Percentiles rank a stretch among this genome's conserved stretches.
phyloP scores from a whole-genome alignment of 164 flowering plant genomes.

The Stephania cephalantha region DNA sequence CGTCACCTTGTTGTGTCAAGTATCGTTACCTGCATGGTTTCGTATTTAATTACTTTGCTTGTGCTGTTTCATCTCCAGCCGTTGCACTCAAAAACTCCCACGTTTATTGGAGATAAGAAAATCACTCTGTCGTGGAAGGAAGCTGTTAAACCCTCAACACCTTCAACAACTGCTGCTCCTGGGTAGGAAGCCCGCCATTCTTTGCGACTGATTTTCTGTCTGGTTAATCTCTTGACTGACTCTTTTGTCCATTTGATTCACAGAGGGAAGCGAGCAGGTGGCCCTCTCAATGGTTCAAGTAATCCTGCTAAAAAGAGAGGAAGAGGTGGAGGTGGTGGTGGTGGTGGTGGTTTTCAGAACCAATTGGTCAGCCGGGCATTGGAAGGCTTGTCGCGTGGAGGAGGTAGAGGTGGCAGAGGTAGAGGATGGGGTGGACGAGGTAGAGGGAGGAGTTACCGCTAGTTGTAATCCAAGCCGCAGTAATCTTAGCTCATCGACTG shows the following conservation, averaged over 20 bases:
- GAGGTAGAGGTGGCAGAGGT: slow-evolving; percentile 24
- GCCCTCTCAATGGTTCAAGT: slow-evolving; percentile 44
- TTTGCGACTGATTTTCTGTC: background rate
- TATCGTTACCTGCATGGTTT: background rate
- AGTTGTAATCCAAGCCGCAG: slow-evolving; percentile 7
- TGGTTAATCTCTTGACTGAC: background rate
- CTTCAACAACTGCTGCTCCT: slow-evolving; percentile 34
- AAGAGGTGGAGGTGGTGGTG: slow-evolving; percentile 36
- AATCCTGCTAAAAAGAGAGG: slow-evolving; percentile 50
- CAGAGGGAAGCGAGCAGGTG: slow-evolving; percentile 63
- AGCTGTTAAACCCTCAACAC: slow-evolving; percentile 37
- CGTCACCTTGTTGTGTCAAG: background rate
- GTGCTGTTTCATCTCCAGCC: slow-evolving; percentile 38
- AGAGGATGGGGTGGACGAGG: slow-evolving; percentile 45
- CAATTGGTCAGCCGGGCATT: slow-evolving; percentile 73
- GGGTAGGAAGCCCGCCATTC: slow-evolving; percentile 38
- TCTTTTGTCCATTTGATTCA: slow-evolving; percentile 10
- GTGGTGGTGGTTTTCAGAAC: slow-evolving; percentile 43
- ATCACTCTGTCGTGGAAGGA: slow-evolving; percentile 96
- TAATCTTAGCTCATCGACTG: background rate
- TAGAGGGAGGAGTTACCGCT: slow-evolving; percentile 53
- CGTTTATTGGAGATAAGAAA: slow-evolving; percentile 82
- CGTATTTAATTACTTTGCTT: background rate
- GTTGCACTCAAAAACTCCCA: slow-evolving; percentile 66
- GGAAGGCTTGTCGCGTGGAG: slow-evolving; percentile 61